Base-by-base conservation (phyloP, 345 rosid genomes). In the Raphanus sativus region DNA sequence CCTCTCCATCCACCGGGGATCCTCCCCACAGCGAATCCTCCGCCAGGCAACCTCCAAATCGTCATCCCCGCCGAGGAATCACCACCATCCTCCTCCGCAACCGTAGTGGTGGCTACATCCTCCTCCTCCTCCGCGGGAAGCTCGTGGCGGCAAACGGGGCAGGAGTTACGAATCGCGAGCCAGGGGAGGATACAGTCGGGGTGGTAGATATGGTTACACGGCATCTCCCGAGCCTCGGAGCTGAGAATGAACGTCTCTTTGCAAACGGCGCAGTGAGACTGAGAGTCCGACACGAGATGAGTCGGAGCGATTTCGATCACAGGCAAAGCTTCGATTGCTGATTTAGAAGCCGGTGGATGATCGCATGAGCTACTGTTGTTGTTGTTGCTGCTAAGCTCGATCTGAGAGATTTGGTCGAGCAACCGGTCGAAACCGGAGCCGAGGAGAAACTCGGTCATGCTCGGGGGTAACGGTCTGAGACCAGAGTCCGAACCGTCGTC, bases 21-120 rank as follows among this genome's bases (percentile, higher is more conserved):
- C 80, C 97, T 85, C 75, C 99, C 98, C 17, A 95, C 99, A 0
- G 99, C 99, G 17, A 87, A 92, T 60, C 98, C 98, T 3, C 99
- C 99, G 0, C 97, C 97, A 0, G 98, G 99, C 4, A 95, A 67
- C 71, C 99, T 87, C 98, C 99, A 95, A 56, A 95, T 91, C 3
- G 99, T 92, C 75, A 95, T 70, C 4, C 98, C 99, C 2, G 87
- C 92, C 1, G 92, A 84, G 2, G 85, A 89, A 24, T 81, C 84
- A 1, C 69, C 84, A 42, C 65, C 79, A 1, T 36, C 15, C 5
- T 4, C 40, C 7, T 2, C 84, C 10, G 72, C 89, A 0, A 81
- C 56, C 0, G 16, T 9, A 38, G 45, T 1, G 13, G 45, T 13
- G 9, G 0, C 45, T 10, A 38, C 45, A 38, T 38, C 30, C 45